Evolutionary conservation across 345 rosid genomes (phyloP), one percentile per base, ranked within the genome.

Genomic region (Eucalyptus brandiana): DNA sequence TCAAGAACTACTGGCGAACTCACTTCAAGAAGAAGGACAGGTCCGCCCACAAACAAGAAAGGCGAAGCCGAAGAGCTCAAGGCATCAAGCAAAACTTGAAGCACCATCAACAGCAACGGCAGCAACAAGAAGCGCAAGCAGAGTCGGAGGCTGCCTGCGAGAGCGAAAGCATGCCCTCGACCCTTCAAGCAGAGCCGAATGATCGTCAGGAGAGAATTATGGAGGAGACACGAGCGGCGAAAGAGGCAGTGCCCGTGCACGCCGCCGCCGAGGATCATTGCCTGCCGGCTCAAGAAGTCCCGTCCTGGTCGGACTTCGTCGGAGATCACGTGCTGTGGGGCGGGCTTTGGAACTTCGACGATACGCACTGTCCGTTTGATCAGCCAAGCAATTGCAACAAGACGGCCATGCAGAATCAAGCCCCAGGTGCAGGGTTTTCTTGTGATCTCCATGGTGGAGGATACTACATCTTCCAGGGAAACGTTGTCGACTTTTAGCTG

Each of bases 1-100:
- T 97, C n/a, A 97, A 97, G 90, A 97, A 97, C 89, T 96, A 97
- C 34, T 95, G 98, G 99, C 95, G 99, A 92, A 97, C 99, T 26
- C 99, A 95, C 89, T 96, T 93, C 94, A 96, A 94, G 92, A 95
- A 93, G 91, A 95, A 91, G 87, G 95, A 93, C 88, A 87, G 83
- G 21, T 28, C 76, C 87, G 89, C 93, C 45, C 69, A 37, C 30
- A 76, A 76, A 40, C 47, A 40, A 76, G 83, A 89, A 87, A 92
- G 89, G 88, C 93, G 91, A 23, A 93, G 89, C 88, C 87, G 88
- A 80, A 93, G 91, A 89, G 89, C 92, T 87, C 93, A 90, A 42
- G 60, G 62, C 14, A 12, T 40, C 0, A 69, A 3, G 44, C 87
- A 69, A 92, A 47, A 30, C 40, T 42, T 19, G 87, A 80, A 67